A percentile compares a stretch with the other conserved stretches of the same genome.
phyloP scores from a whole-genome alignment of 768 basidiomycete genomes.

The Tulasnella sp. region DNA sequence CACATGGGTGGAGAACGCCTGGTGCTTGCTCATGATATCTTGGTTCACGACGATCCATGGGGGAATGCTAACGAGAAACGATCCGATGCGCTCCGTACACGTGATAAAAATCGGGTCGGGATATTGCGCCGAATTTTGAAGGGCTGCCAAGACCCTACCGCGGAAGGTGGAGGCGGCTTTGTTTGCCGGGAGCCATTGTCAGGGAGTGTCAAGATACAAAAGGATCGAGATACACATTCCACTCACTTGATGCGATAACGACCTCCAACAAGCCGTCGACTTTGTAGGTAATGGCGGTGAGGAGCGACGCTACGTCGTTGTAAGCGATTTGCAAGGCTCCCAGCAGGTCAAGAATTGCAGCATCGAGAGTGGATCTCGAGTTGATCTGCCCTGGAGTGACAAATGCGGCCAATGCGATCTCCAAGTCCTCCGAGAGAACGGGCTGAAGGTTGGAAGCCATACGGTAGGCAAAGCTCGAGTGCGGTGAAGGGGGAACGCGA shows the following conservation, averaged over 20 bases:
- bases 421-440: neutral
- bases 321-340: neutral
- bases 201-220: too few relatives aligned
- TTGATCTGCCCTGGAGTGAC: neutral
- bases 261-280: neutral
- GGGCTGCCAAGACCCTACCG: too few relatives aligned
- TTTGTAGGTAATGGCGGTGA: neutral
- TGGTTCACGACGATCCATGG: too few relatives aligned
- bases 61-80: too few relatives aligned
- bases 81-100: too few relatives aligned
- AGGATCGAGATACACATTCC: too few relatives aligned
- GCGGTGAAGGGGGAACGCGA: neutral
- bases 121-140: too few relatives aligned
- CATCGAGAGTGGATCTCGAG: neutral
- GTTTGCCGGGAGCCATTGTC: too few relatives aligned
- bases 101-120: too few relatives aligned
- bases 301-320: neutral
- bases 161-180: too few relatives aligned
- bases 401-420: neutral
- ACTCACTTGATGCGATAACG: neutral
- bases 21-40: too few relatives aligned
- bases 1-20: too few relatives aligned
- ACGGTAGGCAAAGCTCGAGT: neutral
- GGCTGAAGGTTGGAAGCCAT: neutral
- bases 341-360: neutral